Evolutionary conservation across 2,329 filamentous ascomycete species (phyloP).

Genomic region (Xylaria sp.): DNA sequence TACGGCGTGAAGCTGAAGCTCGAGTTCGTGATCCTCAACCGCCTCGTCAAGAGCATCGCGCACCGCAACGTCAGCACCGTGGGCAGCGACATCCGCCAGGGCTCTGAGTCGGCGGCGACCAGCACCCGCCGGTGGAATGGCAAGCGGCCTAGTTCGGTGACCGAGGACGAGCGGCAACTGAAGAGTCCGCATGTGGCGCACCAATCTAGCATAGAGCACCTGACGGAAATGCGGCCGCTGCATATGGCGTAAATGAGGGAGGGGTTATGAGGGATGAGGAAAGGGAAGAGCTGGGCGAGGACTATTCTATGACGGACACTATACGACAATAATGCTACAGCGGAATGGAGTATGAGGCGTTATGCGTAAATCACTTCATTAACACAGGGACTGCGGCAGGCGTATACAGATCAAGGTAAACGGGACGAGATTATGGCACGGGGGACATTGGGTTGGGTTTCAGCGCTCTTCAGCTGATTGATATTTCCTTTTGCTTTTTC

Average conservation of each 20-base stretch:
- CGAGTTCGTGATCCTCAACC: slow-evolving; percentile 52
- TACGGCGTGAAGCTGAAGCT: slow-evolving; percentile 53
- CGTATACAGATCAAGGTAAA: not conserved
- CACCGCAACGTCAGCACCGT: slow-evolving; percentile 26
- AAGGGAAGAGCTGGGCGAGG: not conserved
- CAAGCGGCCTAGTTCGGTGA: slow-evolving; percentile 16
- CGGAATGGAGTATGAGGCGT: slow-evolving; percentile 26
- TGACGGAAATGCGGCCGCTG: slow-evolving; percentile 21
- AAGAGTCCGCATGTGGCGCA: slow-evolving; percentile 32
- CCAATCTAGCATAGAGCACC: slow-evolving; percentile 32
- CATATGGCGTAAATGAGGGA: slow-evolving; percentile 6
- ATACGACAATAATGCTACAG: slow-evolving; percentile 22
- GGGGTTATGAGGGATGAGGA: not conserved
- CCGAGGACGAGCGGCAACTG: slow-evolving; percentile 31
- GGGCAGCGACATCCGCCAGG: slow-evolving; percentile 32
- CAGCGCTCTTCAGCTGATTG: slow-evolving; percentile 18
- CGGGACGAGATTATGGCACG: not conserved
- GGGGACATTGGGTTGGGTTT: slow-evolving; percentile 16
- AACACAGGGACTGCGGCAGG: slow-evolving; percentile 7
- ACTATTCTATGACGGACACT: slow-evolving; percentile 4
- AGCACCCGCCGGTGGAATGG: slow-evolving; percentile 24
- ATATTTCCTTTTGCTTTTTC: not conserved
- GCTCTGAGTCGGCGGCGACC: slow-evolving; percentile 27
- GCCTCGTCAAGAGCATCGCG: slow-evolving; percentile 46
- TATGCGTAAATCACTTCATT: slow-evolving; percentile 12